Evolutionary conservation across 1,284 basidiomycete genomes (phyloP).

Genomic region (Sanghuangporus weigelae): DNA sequence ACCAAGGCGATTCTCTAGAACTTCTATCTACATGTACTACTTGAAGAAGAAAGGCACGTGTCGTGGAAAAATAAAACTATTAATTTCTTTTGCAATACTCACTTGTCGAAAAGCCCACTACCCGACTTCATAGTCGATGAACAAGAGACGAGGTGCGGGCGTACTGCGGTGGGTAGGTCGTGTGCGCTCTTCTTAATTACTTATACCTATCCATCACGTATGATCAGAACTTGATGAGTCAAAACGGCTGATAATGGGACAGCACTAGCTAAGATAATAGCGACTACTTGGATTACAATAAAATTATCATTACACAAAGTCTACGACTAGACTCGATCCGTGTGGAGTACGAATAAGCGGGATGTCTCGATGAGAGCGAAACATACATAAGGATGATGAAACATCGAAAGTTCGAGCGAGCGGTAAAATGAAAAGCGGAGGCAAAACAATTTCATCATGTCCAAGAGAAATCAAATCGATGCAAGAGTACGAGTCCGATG

Average conservation of each 20-base stretch:
- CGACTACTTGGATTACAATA: no score
- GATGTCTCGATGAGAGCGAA: no score
- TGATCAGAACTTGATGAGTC: neutral
- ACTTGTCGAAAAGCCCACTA: neutral
- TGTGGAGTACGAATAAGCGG: neutral
- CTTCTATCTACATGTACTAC: slow-evolving; percentile 36
- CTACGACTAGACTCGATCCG: neutral
- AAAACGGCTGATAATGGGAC: neutral
- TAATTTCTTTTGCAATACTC: neutral
- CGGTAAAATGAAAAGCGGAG: neutral
- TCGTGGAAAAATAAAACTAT: neutral
- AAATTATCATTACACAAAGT: neutral
- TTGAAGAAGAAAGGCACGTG: slow-evolving; percentile 22
- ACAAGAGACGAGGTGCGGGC: neutral
- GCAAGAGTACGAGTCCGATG: no score
- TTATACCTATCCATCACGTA: neutral
- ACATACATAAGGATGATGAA: no score
- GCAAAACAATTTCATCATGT: neutral
- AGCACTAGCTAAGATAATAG: no score
- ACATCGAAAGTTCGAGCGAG: no score
- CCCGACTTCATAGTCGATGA: neutral
- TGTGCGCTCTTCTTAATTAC: neutral
- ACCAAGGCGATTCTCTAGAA: slow-evolving; percentile 22
- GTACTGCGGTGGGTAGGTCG: neutral
- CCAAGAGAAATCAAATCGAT: no score